Evolutionary conservation across 202 grass and related monocot genomes (phyloP).

Genomic region (Schoenoplectus tabernaemontani): DNA sequence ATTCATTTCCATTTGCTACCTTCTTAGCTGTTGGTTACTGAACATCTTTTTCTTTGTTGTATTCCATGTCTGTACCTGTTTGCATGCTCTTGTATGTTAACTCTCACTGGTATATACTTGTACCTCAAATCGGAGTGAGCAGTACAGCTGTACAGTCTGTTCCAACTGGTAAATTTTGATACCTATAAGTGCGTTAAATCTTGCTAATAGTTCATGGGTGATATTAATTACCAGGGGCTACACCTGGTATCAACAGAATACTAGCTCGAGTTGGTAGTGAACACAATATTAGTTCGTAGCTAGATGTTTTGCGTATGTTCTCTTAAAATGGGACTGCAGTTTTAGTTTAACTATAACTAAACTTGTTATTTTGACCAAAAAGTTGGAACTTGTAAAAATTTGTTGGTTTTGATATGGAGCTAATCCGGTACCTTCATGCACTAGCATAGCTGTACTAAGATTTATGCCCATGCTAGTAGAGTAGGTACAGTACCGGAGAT

Average conservation of each 20-base stretch:
- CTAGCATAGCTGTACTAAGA: background rate
- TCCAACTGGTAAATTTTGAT: background rate
- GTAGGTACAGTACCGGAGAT: background rate
- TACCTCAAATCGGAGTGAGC: background rate
- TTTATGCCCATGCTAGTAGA: background rate
- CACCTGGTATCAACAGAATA: background rate
- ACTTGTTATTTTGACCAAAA: background rate
- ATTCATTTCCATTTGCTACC: constrained; percentile 1
- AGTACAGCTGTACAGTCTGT: background rate
- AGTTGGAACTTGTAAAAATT: background rate
- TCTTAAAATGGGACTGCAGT: background rate
- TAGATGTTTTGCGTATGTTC: background rate
- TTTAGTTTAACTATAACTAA: background rate
- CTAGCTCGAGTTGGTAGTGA: background rate
- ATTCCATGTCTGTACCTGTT: background rate
- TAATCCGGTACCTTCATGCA: background rate
- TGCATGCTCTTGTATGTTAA: background rate
- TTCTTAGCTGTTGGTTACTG: background rate
- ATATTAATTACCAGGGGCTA: background rate
- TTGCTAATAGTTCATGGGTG: background rate
- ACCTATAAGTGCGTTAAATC: background rate
- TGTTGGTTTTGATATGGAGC: background rate
- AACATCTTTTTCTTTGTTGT: too few species aligned
- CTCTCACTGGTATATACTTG: background rate
- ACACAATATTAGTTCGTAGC: background rate